Evolutionary conservation across 371 early-diverging fungal genomes (phyloP).

Genomic region (Quaeritorhiza haematococci): DNA sequence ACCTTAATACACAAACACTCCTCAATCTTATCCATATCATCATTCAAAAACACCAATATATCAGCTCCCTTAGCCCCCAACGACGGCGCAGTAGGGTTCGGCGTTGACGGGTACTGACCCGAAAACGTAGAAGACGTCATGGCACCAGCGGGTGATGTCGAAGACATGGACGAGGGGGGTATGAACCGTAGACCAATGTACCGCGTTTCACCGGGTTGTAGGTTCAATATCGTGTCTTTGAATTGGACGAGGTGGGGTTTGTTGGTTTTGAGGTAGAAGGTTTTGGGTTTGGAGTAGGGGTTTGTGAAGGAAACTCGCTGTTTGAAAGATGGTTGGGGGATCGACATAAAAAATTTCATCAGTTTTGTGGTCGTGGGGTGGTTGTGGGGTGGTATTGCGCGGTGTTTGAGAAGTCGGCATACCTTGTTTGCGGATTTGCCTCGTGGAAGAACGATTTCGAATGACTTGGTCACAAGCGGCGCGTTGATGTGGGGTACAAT

Average conservation of each 20-base stretch:
- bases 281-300: constrained; percentile 34
- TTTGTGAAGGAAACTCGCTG: constrained; percentile 49
- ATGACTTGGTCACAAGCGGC: constrained; percentile 44
- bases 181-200: constrained; percentile 40
- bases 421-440: constrained; percentile 41
- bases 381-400: no score
- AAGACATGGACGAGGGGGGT: constrained; percentile 23
- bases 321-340: neutral
- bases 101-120: no score
- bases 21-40: constrained; percentile 40
- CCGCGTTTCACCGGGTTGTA: constrained; percentile 33
- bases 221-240: constrained; percentile 27
- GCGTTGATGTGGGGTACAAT: constrained; percentile 30
- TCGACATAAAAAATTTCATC: neutral
- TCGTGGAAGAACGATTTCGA: constrained; percentile 35
- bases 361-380: no score
- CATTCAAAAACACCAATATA: constrained; percentile 41
- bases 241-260: constrained; percentile 37
- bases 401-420: neutral
- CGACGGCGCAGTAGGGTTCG: no score
- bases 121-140: neutral
- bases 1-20: constrained; percentile 40
- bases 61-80: constrained; percentile 18
- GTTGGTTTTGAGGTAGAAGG: constrained; percentile 35
- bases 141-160: neutral